phyloP scores from a whole-genome alignment of 2,329 filamentous ascomycete species.

The Talaromyces sp. region DNA sequence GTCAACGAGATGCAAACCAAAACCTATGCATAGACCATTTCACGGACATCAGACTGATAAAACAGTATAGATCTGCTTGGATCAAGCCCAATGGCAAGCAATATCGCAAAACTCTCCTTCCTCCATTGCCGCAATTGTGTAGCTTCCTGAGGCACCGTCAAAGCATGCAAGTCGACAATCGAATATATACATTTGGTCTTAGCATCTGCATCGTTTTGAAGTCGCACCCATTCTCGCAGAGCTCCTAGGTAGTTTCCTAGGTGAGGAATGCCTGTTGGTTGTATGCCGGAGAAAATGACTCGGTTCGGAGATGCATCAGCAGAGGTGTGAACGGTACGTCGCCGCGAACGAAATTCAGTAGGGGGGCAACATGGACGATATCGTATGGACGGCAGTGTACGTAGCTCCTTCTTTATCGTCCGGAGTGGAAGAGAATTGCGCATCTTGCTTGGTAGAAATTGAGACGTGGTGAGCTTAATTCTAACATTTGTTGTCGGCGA shows the following conservation, averaged over 20 bases:
- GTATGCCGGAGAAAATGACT: constrained; percentile 90
- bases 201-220: constrained; percentile 61
- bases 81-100: constrained; percentile 79
- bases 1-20: background rate
- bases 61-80: constrained; percentile 74
- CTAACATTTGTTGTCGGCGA: background rate
- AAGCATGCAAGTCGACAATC: constrained; percentile 88
- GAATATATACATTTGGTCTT: constrained; percentile 69
- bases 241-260: constrained; percentile 94
- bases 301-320: constrained; percentile 20
- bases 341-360: background rate
- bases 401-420: background rate
- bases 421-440: background rate
- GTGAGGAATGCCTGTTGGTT: constrained; percentile 90
- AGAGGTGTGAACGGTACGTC: constrained; percentile 7
- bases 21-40: background rate
- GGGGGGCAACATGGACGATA: background rate
- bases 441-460: background rate
- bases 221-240: constrained; percentile 73
- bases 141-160: constrained; percentile 70
- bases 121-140: constrained; percentile 58
- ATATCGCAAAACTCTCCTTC: constrained; percentile 68
- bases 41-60: constrained; percentile 67
- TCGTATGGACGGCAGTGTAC: background rate
- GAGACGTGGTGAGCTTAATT: background rate